These are phyloP conservation scores for Raddia guianensis DNA, from an alignment of 176 grass and related monocot genomes.

Conservation along the genomic window DNA sequence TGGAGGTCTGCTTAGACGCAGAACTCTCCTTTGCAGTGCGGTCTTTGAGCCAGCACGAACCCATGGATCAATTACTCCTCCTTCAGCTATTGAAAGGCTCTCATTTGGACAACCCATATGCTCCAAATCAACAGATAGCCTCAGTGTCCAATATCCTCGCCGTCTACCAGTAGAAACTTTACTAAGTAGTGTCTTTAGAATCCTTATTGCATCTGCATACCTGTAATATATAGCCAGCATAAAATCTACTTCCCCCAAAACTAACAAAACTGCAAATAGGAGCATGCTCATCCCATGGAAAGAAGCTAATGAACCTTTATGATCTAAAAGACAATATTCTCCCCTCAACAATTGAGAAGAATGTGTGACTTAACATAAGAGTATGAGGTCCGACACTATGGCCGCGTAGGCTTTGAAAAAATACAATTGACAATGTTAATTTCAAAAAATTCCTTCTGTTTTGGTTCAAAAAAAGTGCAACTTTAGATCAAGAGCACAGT, in stretches of 20 bases:
- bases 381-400: not conserved
- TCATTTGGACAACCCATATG: slow-evolving; percentile 70
- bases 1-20: slow-evolving; percentile 88
- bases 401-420: not conserved
- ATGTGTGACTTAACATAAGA: not conserved
- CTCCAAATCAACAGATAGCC: slow-evolving; percentile 93
- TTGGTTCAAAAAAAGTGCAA: not conserved
- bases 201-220: slow-evolving; percentile 82
- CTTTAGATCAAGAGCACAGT: not conserved
- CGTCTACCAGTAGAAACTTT: slow-evolving; percentile 56
- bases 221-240: slow-evolving; percentile 42
- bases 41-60: slow-evolving; percentile 81
- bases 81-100: slow-evolving; percentile 83
- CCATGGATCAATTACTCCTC: slow-evolving; percentile 70
- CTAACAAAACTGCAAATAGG: slow-evolving; percentile 17
- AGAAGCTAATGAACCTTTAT: not conserved
- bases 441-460: not conserved
- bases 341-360: not conserved
- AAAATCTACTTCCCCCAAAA: slow-evolving; percentile 6
- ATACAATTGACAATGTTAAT: not conserved
- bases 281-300: not conserved
- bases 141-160: slow-evolving; percentile 82
- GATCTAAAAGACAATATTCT: not conserved
- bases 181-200: slow-evolving; percentile 67
- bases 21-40: slow-evolving; percentile 70